Percentiles rank a stretch among this genome's conserved stretches.
phyloP scores from a whole-genome alignment of 257 asterid species.

The Nicotiana tabacum region DNA sequence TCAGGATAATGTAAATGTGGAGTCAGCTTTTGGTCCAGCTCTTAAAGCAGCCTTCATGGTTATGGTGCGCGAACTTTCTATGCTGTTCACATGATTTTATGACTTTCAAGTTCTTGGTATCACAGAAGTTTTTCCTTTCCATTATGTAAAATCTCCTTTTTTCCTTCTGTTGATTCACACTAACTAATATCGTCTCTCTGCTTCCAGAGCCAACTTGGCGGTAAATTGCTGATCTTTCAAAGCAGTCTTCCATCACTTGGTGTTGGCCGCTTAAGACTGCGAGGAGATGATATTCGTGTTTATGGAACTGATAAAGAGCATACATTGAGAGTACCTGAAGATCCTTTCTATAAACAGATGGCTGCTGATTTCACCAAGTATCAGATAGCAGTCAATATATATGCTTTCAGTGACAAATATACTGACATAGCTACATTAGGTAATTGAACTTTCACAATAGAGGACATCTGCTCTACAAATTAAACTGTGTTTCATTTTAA shows the following conservation, averaged over 20 bases:
- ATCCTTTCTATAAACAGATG: constrained; percentile 98
- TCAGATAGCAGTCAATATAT: constrained; percentile 89
- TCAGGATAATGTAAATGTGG: constrained; percentile 81
- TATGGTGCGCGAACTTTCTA: constrained; percentile 59
- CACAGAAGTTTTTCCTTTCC: constrained; percentile 13
- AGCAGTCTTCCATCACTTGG: constrained; percentile 91
- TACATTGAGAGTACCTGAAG: constrained; percentile 79
- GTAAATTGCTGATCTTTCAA: constrained; percentile 94
- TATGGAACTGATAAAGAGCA: constrained; percentile 95
- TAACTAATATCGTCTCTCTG: constrained; percentile 15
- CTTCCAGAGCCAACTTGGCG: constrained; percentile 91
- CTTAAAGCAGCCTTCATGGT: constrained; percentile 88
- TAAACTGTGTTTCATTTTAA: not conserved
- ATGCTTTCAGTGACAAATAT: constrained; percentile 90
- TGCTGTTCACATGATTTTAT: not conserved
- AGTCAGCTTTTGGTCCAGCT: constrained; percentile 99
- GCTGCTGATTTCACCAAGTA: constrained; percentile 98
- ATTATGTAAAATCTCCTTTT: not conserved
- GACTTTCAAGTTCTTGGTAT: not conserved
- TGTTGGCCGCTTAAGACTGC: constrained; percentile 85
- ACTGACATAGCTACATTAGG: constrained; percentile 93
- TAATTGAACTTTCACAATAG: constrained; percentile 13
- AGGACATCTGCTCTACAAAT: not conserved
- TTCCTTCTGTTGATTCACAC: not conserved
- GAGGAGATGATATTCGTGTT: constrained; percentile 80